Conservation (phyloP, 78 protist species). For the Neovahlkampfia damariscottae region DNA sequence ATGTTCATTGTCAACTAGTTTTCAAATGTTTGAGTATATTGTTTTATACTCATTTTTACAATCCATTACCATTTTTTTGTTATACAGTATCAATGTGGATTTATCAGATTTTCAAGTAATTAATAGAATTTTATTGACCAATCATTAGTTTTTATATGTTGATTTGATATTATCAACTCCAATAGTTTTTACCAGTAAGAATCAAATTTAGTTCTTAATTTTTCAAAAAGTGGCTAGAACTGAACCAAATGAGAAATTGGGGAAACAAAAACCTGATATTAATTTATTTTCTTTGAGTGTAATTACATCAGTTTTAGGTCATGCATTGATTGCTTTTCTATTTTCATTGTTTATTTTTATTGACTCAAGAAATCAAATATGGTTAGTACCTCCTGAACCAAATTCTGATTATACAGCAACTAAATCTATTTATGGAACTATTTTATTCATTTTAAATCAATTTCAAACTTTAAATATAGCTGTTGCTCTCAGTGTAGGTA, state of each 20-base stretch:
- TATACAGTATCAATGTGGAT: slow-evolving; percentile 42
- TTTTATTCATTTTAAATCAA: neutral
- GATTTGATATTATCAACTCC: slow-evolving; percentile 19
- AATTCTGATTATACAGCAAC: neutral
- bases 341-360: neutral
- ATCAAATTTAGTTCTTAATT: neutral
- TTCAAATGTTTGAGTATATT: slow-evolving; percentile 57
- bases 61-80: slow-evolving; percentile 46
- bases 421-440: neutral
- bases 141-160: no score
- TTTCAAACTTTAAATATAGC: neutral
- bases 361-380: neutral
- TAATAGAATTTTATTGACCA: no score
- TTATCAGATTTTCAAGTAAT: no score
- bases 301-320: neutral
- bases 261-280: neutral
- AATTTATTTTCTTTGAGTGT: neutral
- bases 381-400: neutral
- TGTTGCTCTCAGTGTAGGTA: neutral
- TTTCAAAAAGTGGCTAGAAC: neutral
- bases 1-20: slow-evolving; percentile 45
- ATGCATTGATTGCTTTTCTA: neutral
- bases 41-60: slow-evolving; percentile 53
- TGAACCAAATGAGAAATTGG: neutral
- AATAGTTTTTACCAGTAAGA: slow-evolving; percentile 13